phyloP scores from a whole-genome alignment of 257 asterid genomes.

The Eustoma russellianum region DNA sequence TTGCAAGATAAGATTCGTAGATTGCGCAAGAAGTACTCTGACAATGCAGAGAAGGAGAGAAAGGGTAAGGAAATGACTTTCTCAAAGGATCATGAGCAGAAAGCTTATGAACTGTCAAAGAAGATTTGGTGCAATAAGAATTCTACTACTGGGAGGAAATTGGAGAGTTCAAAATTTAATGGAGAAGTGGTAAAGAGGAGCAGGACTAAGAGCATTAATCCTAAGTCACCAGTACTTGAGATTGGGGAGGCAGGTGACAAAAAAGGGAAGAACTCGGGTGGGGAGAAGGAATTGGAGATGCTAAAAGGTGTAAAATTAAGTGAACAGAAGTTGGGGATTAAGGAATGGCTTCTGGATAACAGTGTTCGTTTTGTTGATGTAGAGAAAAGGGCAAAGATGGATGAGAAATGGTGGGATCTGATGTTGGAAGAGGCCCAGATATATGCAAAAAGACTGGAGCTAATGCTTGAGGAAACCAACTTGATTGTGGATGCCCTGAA shows the following conservation, averaged over 20 bases:
- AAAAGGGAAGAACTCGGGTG: conserved; percentile 8
- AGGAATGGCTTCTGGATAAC: conserved; percentile 26
- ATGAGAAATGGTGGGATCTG: conserved; percentile 30
- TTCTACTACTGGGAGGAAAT: conserved; percentile 10
- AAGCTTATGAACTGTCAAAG: conserved; percentile 33
- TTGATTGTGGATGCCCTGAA: conserved; percentile 26
- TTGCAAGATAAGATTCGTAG: conserved; percentile 49
- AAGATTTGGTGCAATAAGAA: conserved; percentile 37
- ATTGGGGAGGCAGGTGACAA: not conserved
- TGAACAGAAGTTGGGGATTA: conserved; percentile 8
- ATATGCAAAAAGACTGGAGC: conserved; percentile 18
- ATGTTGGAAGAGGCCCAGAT: conserved; percentile 21
- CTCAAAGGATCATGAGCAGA: conserved; percentile 42
- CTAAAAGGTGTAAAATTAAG: conserved; percentile 2
- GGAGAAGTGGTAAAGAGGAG: conserved; percentile 20
- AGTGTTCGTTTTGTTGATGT: conserved; percentile 23
- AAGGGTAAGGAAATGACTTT: conserved; percentile 28
- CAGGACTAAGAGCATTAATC: not conserved
- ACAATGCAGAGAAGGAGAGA: conserved; percentile 30
- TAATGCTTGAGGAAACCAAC: conserved; percentile 22
- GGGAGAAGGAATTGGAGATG: conserved; percentile 10
- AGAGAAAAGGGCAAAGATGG: conserved; percentile 25
- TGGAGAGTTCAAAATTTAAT: conserved; percentile 23
- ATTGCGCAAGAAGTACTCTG: conserved; percentile 38
- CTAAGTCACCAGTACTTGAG: not conserved